phyloP scores from a whole-genome alignment of 2,329 filamentous ascomycete genomes.

The Parasarocladium wereldwijsianum region DNA sequence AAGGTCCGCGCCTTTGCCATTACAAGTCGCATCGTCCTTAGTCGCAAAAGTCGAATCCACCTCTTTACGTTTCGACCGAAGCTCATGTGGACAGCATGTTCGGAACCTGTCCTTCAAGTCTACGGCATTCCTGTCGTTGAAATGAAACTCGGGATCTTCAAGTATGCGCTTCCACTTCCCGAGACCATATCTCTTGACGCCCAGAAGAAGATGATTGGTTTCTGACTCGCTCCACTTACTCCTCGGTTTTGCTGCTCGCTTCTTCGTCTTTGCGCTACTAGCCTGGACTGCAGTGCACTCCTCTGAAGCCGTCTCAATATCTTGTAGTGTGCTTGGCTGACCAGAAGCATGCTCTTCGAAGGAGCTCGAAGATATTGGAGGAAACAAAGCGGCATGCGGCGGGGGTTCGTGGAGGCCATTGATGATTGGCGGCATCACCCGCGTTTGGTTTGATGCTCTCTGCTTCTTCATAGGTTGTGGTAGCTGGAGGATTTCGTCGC shows the following conservation, averaged over 20 bases:
- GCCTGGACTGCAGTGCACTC: constrained; percentile 6
- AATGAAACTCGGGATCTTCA: constrained; percentile 43
- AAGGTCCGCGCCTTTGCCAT: constrained; percentile 32
- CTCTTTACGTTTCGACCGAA: constrained; percentile 26
- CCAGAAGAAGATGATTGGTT: constrained; percentile 45
- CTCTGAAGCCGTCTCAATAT: constrained; percentile 21
- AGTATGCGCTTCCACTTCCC: constrained; percentile 52
- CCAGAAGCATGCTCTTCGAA: constrained; percentile 34
- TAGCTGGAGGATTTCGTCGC: constrained; percentile 49
- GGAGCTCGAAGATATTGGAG: constrained; percentile 43
- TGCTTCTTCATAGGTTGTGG: constrained; percentile 52
- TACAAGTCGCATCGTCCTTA: constrained; percentile 19
- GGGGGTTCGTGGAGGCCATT: constrained; percentile 49
- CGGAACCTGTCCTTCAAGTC: constrained; percentile 53
- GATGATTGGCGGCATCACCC: constrained; percentile 47
- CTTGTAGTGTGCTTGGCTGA: constrained; percentile 26
- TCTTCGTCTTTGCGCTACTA: constrained; percentile 26
- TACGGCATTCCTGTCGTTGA: constrained; percentile 45
- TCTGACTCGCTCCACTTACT: constrained; percentile 52
- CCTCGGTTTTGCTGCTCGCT: constrained; percentile 40
- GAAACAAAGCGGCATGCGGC: constrained; percentile 45
- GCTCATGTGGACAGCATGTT: constrained; percentile 49
- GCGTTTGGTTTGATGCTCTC: constrained; percentile 39
- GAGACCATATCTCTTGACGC: constrained; percentile 47
- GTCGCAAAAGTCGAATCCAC: constrained; percentile 8